A percentile compares a stretch with the other conserved stretches of the same genome.
Conservation (phyloP, 2,329 filamentous ascomycete genomes). For the Cladosporium sp. region DNA sequence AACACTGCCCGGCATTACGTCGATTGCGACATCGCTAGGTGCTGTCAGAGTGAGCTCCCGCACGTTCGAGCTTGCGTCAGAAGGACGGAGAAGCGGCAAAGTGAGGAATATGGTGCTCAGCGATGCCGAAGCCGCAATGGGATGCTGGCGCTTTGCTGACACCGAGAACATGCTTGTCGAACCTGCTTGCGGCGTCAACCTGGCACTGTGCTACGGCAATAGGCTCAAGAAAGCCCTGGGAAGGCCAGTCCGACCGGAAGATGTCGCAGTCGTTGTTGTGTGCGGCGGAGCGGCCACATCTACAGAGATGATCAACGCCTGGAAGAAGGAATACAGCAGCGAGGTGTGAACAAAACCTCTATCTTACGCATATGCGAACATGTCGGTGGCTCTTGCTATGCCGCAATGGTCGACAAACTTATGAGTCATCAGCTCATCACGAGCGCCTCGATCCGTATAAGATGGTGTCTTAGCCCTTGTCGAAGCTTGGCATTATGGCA, state of each 20-base stretch:
- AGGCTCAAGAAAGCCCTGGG: conserved; percentile 60
- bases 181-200: conserved; percentile 76
- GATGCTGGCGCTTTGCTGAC: conserved; percentile 73
- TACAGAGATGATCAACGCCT: conserved; percentile 52
- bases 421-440: neutral
- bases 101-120: conserved; percentile 64
- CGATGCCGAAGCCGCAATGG: conserved; percentile 78
- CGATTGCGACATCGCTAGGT: conserved; percentile 72
- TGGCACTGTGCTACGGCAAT: conserved; percentile 67
- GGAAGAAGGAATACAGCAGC: conserved; percentile 43
- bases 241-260: conserved; percentile 62
- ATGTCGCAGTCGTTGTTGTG: conserved; percentile 78
- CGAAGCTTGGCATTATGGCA: neutral
- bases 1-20: conserved; percentile 71
- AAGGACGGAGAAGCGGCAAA: conserved; percentile 40
- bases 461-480: neutral
- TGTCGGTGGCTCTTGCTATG: neutral
- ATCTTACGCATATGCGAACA: neutral
- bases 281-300: conserved; percentile 67
- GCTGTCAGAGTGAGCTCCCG: conserved; percentile 66
- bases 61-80: conserved; percentile 64
- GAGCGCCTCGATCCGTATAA: neutral
- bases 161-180: conserved; percentile 82
- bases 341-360: neutral
- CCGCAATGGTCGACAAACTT: neutral